Conservation (phyloP, 768 basidiomycete genomes). For the Leccinum pellstonianum region DNA sequence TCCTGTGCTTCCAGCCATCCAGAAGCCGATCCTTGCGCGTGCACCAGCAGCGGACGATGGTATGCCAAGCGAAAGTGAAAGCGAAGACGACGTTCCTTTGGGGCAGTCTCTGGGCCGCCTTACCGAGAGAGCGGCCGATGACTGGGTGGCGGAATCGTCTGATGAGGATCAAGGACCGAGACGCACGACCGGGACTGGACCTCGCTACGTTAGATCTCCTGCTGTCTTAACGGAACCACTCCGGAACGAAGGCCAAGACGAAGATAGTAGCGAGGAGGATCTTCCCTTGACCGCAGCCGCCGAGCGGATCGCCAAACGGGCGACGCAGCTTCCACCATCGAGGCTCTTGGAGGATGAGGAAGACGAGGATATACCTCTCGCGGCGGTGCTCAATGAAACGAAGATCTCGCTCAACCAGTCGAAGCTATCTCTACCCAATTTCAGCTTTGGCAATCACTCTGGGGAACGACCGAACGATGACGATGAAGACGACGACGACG, state of each 20-base stretch:
- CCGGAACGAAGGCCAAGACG: constrained; percentile 28
- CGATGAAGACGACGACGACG: constrained; percentile 46
- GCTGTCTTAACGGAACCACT: constrained; percentile 1
- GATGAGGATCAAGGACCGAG: constrained; percentile 57
- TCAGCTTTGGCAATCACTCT: constrained; percentile 40
- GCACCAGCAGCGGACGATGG: constrained; percentile 37
- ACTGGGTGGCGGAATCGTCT: constrained; percentile 58
- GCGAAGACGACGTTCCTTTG: constrained; percentile 39
- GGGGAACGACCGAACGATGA: constrained; percentile 17
- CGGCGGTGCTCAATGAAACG: constrained; percentile 51
- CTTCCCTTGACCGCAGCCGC: constrained; percentile 68
- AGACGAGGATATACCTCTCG: constrained; percentile 63
- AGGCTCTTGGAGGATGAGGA: constrained; percentile 42
- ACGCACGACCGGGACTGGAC: constrained; percentile 59
- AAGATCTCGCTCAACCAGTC: constrained; percentile 43
- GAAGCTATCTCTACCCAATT: constrained; percentile 43
- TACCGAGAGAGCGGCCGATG: constrained; percentile 26
- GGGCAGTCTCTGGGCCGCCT: constrained; percentile 17
- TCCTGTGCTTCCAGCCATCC: constrained; percentile 37
- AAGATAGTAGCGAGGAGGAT: constrained; percentile 80
- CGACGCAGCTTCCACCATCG: constrained; percentile 28
- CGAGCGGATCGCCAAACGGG: constrained; percentile 52
- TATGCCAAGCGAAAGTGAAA: constrained; percentile 52
- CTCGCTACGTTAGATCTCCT: constrained; percentile 37
- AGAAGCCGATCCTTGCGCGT: constrained; percentile 31